Percentiles rank a stretch among this genome's conserved stretches.
phyloP scores from a whole-genome alignment of 164 flowering plant species.

The Vitis amurensis region DNA sequence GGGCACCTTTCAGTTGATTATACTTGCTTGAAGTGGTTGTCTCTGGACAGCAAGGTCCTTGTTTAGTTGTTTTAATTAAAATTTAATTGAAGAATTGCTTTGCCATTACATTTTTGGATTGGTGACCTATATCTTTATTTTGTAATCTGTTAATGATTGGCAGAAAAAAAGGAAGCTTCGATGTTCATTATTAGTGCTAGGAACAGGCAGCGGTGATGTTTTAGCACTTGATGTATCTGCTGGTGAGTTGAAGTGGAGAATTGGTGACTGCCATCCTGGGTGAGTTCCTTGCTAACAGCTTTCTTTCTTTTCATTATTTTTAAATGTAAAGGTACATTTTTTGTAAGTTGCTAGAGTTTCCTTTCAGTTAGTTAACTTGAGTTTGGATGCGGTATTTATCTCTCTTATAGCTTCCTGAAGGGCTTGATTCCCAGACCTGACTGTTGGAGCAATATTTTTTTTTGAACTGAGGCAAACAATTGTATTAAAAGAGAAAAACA shows the following conservation, averaged over 20 bases:
- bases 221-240: constrained; percentile 81
- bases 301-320: not conserved
- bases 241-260: constrained; percentile 82
- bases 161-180: constrained; percentile 75
- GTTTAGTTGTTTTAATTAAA: not conserved
- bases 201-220: constrained; percentile 92
- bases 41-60: constrained; percentile 64
- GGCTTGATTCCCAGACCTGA: not conserved
- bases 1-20: constrained; percentile 94
- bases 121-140: not conserved
- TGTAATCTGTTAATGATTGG: constrained; percentile 1
- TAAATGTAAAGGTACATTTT: not conserved
- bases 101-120: not conserved
- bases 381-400: not conserved
- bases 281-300: constrained; percentile 27
- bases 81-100: too few species aligned
- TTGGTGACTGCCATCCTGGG: constrained; percentile 94
- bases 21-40: constrained; percentile 88
- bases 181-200: constrained; percentile 59
- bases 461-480: too few species aligned
- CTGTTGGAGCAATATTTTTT: not conserved
- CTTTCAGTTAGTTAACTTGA: not conserved
- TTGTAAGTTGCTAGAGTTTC: not conserved
- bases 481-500: too few species aligned
- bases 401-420: not conserved